Evolutionary conservation across 495 filamentous ascomycete genomes (phyloP), one percentile per base, ranked within the genome.

Genomic region (Cercophora scortea): DNA sequence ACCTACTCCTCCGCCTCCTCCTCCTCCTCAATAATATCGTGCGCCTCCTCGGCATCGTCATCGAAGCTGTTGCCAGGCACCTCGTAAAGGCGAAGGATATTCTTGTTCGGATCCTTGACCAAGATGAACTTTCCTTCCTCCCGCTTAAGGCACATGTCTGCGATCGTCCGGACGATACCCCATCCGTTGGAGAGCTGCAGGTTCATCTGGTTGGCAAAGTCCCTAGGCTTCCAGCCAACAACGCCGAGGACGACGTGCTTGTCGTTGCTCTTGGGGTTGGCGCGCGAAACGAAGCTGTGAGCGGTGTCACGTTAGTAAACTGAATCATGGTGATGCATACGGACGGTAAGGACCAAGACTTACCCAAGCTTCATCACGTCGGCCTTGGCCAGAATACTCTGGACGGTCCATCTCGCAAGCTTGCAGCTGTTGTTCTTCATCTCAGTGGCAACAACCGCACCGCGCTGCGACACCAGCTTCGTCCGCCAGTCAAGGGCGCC

Each of bases 341-440:
- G 25, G 25, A 25, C 25, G 25, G 25, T 25, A 25, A 25, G 5
- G 25, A 25, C 35, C 39, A 49, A 50, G 32, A 72, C 79, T 42
- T 75, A 90, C 82, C 93, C 93, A 63, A 98, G 83, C 78, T 97
- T 98, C 89, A 98, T 96, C 53, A 86, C 77, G 67, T 97, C 92
- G 16, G 93, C 91, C 72, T 90, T 90, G 63, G 93, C 91, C 41
- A 98, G 80, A 62, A 97, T 95, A 59, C 84, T 86, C 76, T 98
- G 93, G 47, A 89, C 87, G 16, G 93, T 95, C 93, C 93, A 98
- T 61, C 93, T 77, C 35, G 93, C 94, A 50, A 98, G 82, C 77
- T 98, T 98, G 82, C 87, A 92, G 63, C 83, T 88, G 79, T 98
- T 98, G 80, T 98, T 98, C 85, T 98, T 98, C 93, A 98, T 98